Percentiles rank a stretch among this genome's conserved stretches.
These are phyloP conservation scores for Barbarea vulgaris DNA, from an alignment of 345 rosid genomes.

Conservation along the genomic window DNA sequence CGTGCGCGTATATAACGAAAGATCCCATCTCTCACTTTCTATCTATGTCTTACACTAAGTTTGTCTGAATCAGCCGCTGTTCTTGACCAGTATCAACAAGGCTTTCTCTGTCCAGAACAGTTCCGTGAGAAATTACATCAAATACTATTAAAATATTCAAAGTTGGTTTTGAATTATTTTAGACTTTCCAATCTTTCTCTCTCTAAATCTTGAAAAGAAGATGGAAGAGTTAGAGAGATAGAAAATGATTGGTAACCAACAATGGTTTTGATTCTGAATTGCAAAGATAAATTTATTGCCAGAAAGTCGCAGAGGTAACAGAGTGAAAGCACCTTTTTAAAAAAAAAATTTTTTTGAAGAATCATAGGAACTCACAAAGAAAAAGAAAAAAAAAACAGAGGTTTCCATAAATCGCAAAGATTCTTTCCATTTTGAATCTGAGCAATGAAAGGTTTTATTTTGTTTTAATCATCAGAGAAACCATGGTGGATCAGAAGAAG, in stretches of 20 bases:
- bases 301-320: slow-evolving; percentile 41
- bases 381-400: neutral
- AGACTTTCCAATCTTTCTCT: slow-evolving; percentile 34
- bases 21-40: slow-evolving; percentile 2
- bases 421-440: slow-evolving; percentile 13
- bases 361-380: neutral
- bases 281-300: slow-evolving; percentile 7
- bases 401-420: slow-evolving; percentile 6
- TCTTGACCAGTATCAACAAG: slow-evolving; percentile 41
- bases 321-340: slow-evolving; percentile 1
- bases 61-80: slow-evolving; percentile 33
- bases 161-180: slow-evolving; percentile 13
- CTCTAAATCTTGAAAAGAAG: slow-evolving; percentile 35
- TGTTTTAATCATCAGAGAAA: slow-evolving; percentile 39
- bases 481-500: slow-evolving; percentile 64
- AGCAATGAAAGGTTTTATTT: slow-evolving; percentile 19
- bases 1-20: slow-evolving; percentile 37
- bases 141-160: slow-evolving; percentile 19
- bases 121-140: slow-evolving; percentile 13
- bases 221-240: slow-evolving; percentile 41
- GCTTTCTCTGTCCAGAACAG: slow-evolving; percentile 28
- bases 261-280: slow-evolving; percentile 25
- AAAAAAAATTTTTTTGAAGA: slow-evolving; percentile 4
- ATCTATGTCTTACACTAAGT: slow-evolving; percentile 1
- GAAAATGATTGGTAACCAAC: slow-evolving; percentile 42